Percentiles rank a stretch among this genome's conserved stretches.
These are phyloP conservation scores for Trichoderma reesei DNA, from an alignment of 495 filamentous ascomycete species.

Conservation along the genomic window DNA sequence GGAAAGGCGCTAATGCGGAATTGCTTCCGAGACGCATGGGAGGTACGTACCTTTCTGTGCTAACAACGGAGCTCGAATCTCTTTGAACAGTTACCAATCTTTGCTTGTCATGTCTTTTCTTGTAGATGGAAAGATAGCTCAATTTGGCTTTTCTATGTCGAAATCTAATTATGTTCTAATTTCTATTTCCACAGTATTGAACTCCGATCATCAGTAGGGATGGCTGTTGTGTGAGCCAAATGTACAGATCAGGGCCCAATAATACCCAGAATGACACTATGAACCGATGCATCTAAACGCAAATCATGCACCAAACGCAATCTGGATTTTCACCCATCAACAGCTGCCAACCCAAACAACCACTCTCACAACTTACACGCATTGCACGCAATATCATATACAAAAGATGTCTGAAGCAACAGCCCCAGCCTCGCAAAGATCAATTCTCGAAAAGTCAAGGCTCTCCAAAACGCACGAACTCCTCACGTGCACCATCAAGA, in stretches of 20 bases:
- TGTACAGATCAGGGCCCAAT: neutral
- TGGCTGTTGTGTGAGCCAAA: too few species aligned
- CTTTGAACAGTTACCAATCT: too few species aligned
- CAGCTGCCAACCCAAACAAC: neutral
- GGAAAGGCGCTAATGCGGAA: conserved; percentile 5
- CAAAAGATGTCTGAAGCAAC: neutral
- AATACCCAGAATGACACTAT: neutral
- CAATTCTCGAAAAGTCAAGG: conserved; percentile 8
- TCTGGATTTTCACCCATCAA: neutral
- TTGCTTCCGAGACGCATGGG: neutral
- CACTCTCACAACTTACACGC: neutral
- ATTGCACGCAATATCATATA: neutral
- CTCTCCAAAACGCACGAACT: conserved; percentile 25
- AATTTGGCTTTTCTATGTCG: too few species aligned
- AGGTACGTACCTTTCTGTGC: neutral
- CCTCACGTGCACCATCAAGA: conserved; percentile 26
- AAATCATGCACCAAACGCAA: conserved; percentile 4
- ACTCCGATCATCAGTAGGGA: too few species aligned
- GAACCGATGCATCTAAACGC: neutral
- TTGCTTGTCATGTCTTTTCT: too few species aligned
- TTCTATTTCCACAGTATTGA: too few species aligned
- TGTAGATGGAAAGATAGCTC: too few species aligned
- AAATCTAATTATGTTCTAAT: too few species aligned
- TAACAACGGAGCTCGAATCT: neutral
- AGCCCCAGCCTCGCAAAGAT: neutral